Evolutionary conservation across 345 rosid genomes (phyloP).

Genomic region (Pugionium cornutum): DNA sequence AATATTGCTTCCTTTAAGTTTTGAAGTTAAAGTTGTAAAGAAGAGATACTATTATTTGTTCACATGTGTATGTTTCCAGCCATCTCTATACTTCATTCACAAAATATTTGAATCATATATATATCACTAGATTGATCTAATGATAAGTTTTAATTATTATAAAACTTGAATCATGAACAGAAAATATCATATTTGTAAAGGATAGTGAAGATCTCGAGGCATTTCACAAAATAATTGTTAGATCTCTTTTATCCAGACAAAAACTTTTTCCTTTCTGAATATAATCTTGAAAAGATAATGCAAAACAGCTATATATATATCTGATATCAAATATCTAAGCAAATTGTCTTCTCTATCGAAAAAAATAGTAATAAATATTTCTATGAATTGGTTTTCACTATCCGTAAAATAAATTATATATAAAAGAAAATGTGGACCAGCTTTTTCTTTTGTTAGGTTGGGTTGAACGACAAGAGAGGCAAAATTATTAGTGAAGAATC

Average conservation of each 20-base stretch:
- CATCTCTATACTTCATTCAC: slow-evolving; percentile 24
- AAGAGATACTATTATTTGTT: slow-evolving; percentile 24
- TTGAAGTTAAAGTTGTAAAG: slow-evolving; percentile 33
- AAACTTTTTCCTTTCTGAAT: slow-evolving; percentile 23
- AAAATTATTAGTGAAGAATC: slow-evolving; percentile 28
- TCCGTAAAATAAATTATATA: slow-evolving; percentile 8
- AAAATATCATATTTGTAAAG: slow-evolving; percentile 22
- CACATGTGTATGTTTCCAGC: slow-evolving; percentile 22
- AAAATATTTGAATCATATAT: slow-evolving; percentile 6
- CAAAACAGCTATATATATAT: slow-evolving; percentile 19
- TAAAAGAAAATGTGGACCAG: slow-evolving; percentile 12
- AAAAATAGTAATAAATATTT: slow-evolving; percentile 3
- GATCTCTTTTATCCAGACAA: slow-evolving; percentile 10
- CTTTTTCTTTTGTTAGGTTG: slow-evolving; percentile 25
- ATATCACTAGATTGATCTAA: not conserved
- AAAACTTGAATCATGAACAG: slow-evolving; percentile 1
- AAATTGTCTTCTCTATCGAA: no score
- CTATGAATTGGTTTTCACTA: slow-evolving; percentile 1
- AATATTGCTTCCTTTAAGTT: slow-evolving; percentile 24
- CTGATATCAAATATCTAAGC: slow-evolving; percentile 14
- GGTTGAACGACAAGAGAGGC: slow-evolving; percentile 32
- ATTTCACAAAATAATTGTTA: slow-evolving; percentile 21
- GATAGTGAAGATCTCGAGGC: slow-evolving; percentile 29
- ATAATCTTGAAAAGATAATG: slow-evolving; percentile 18
- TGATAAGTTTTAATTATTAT: slow-evolving; percentile 5